These are phyloP conservation scores for Suillus clintonianus DNA, from an alignment of 768 basidiomycete genomes.

Conservation along the genomic window DNA sequence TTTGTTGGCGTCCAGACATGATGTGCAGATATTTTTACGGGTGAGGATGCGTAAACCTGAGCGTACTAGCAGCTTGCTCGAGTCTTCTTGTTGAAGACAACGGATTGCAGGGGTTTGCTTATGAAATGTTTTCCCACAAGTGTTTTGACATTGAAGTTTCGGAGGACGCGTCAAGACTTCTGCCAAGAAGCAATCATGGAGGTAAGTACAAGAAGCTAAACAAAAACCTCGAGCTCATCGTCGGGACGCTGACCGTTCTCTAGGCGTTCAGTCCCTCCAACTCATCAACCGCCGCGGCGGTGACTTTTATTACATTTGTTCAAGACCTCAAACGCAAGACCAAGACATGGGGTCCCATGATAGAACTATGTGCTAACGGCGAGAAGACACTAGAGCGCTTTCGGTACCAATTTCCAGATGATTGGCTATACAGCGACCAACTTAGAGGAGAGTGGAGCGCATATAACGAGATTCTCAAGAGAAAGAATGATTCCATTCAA, in stretches of 20 bases:
- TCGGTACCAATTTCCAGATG: constrained; percentile 93
- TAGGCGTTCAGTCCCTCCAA: constrained; percentile 75
- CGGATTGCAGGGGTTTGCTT: constrained; percentile 14
- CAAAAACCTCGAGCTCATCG: background rate
- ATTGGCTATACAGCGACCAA: constrained; percentile 99
- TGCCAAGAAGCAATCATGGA: constrained; percentile 30
- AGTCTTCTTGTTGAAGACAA: background rate
- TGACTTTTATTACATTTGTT: constrained; percentile 98
- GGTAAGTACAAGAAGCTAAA: constrained; percentile 15
- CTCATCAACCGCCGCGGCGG: constrained; percentile 96
- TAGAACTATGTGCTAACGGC: constrained; percentile 90
- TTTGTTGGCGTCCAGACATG: constrained; percentile 92
- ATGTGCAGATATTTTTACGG: constrained; percentile 28
- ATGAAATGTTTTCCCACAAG: constrained; percentile 25
- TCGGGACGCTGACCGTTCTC: background rate
- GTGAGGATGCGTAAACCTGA: constrained; percentile 11
- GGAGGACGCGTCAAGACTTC: constrained; percentile 18
- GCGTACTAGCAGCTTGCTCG: constrained; percentile 1
- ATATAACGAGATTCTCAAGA: constrained; percentile 95
- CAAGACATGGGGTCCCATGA: constrained; percentile 94
- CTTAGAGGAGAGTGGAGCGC: constrained; percentile 98
- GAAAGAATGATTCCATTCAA: constrained; percentile 98
- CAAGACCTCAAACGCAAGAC: constrained; percentile 98
- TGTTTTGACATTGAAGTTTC: constrained; percentile 1
- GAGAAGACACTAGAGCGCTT: constrained; percentile 98